Percentiles rank a stretch among this genome's conserved stretches.
phyloP scores from a whole-genome alignment of 2,329 filamentous ascomycete species.

The Setomelanomma holmii region DNA sequence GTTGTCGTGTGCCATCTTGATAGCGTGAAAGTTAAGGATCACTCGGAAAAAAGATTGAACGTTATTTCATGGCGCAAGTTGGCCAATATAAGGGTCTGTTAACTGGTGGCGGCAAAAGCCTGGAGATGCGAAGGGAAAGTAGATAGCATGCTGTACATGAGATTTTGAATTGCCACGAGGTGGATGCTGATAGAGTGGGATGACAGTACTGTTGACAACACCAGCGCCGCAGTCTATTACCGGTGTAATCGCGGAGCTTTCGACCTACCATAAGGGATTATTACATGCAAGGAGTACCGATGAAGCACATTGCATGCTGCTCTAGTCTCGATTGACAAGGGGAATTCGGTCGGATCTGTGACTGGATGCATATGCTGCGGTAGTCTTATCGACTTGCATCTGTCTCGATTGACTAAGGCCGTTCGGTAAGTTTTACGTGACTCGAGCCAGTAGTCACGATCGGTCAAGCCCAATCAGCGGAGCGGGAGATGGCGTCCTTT shows the following conservation, averaged over 20 bases:
- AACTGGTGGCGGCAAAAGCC: constrained; percentile 6
- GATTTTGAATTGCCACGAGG: constrained; percentile 6
- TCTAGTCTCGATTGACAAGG: constrained; percentile 27
- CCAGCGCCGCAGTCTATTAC: constrained; percentile 20
- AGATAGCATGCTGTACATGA: constrained; percentile 19
- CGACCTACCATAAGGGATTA: constrained; percentile 14
- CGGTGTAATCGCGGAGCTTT: constrained; percentile 24
- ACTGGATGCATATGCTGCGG: constrained; percentile 24
- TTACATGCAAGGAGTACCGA: constrained; percentile 20
- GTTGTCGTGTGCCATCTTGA: constrained; percentile 32
- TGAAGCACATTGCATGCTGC: constrained; percentile 25
- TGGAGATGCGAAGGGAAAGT: constrained; percentile 8
- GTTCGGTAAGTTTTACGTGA: constrained; percentile 42
- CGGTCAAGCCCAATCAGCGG: constrained; percentile 13
- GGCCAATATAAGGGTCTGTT: not conserved
- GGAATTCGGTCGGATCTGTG: constrained; percentile 16
- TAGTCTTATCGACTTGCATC: constrained; percentile 45
- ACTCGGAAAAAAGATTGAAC: not conserved
- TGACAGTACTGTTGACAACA: constrained; percentile 33
- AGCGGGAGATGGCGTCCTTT: constrained; percentile 4
- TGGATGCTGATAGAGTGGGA: constrained; percentile 28
- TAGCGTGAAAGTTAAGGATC: not conserved
- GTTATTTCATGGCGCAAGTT: not conserved
- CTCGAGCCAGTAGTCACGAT: constrained; percentile 18
- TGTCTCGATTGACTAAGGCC: constrained; percentile 41